phyloP scores from a whole-genome alignment of 352 stramenopile genomes.

The Peronospora belbahrii region DNA sequence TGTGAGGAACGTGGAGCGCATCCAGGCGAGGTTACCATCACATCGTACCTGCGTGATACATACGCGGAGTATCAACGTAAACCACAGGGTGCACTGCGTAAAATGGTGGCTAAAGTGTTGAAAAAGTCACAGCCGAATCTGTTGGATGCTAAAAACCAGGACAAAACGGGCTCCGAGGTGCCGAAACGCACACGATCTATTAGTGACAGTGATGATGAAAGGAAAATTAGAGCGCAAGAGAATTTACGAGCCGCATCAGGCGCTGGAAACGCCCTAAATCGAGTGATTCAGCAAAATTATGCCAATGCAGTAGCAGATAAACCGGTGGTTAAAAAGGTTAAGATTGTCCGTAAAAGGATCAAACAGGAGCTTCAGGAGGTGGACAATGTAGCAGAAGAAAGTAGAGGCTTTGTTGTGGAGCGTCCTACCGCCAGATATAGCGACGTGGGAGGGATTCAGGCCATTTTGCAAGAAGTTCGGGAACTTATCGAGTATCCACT shows the following conservation, averaged over 20 bases:
- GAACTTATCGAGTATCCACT: conserved; percentile 94
- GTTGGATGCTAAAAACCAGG: neutral
- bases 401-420: conserved; percentile 60
- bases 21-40: conserved; percentile 56
- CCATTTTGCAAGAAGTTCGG: conserved; percentile 82
- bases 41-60: conserved; percentile 53
- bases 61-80: conserved; percentile 86
- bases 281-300: conserved; percentile 73
- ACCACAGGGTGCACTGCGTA: conserved; percentile 53
- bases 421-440: conserved; percentile 73
- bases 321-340: conserved; percentile 61
- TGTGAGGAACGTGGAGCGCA: conserved; percentile 56
- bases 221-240: conserved; percentile 40
- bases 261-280: conserved; percentile 59
- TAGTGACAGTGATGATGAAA: conserved; percentile 62
- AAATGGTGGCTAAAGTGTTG: conserved; percentile 64
- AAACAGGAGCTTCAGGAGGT: conserved; percentile 12
- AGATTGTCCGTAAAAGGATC: conserved; percentile 39
- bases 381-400: conserved; percentile 6
- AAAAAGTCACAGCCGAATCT: conserved; percentile 35
- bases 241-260: conserved; percentile 26
- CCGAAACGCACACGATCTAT: conserved; percentile 55
- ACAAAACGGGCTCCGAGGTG: conserved; percentile 1
- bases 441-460: conserved; percentile 86
- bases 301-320: conserved; percentile 28